These are phyloP conservation scores for Protomyces macrosporus DNA, from an alignment of 1,139 yeast genomes.

Conservation along the genomic window DNA sequence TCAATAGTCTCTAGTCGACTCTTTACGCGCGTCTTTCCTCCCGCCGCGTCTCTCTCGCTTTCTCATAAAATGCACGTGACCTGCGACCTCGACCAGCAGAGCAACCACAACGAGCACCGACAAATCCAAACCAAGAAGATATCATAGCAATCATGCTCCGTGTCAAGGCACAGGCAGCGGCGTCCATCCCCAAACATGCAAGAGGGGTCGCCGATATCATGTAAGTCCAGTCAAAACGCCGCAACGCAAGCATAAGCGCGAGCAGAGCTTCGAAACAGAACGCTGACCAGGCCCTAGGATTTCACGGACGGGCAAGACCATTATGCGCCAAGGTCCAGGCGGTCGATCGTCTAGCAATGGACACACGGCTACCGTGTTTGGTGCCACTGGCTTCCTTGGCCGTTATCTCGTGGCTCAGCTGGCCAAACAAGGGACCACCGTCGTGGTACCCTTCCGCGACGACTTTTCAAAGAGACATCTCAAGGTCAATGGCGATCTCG, in stretches of 20 bases:
- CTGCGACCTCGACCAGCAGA: too few relatives aligned
- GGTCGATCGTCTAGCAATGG: constrained; percentile 86
- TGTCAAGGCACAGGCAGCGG: background rate
- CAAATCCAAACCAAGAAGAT: too few relatives aligned
- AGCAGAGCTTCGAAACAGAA: background rate
- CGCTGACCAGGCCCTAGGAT: constrained; percentile 51
- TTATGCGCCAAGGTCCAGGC: constrained; percentile 64
- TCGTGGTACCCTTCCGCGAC: constrained; percentile 74
- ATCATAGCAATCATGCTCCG: background rate
- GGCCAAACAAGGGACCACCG: constrained; percentile 61
- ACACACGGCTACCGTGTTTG: constrained; percentile 82
- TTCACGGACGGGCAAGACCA: constrained; percentile 70
- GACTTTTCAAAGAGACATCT: constrained; percentile 73
- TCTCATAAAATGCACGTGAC: too few relatives aligned
- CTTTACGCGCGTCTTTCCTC: too few relatives aligned
- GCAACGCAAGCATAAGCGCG: background rate
- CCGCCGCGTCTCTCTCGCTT: too few relatives aligned
- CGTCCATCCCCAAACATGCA: constrained; percentile 8
- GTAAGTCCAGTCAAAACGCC: background rate
- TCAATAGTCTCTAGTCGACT: too few relatives aligned
- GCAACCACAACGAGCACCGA: too few relatives aligned
- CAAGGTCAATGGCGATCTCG: constrained; percentile 80
- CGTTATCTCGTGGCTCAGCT: constrained; percentile 64
- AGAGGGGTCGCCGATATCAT: constrained; percentile 18
- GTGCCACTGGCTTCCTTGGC: constrained; percentile 76